Evolutionary conservation across 192 early-diverging fungal species (phyloP).

Genomic region (Borealophlyctis nickersoniae): DNA sequence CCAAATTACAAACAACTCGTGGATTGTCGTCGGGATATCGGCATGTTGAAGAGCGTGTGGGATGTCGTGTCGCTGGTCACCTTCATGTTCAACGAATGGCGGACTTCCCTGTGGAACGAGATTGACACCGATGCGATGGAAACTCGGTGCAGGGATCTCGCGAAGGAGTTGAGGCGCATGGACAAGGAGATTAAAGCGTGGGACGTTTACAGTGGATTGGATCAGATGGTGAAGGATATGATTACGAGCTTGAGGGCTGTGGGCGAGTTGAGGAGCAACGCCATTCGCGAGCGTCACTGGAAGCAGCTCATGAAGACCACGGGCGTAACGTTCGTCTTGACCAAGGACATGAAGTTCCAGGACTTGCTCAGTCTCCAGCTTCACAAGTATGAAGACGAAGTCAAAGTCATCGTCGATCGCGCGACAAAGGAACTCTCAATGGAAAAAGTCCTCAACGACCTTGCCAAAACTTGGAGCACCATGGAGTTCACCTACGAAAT

Average conservation of each 20-base stretch:
- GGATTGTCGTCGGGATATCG: constrained; percentile 60
- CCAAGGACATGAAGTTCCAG: constrained; percentile 66
- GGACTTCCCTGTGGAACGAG: constrained; percentile 57
- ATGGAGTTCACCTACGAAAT: constrained; percentile 68
- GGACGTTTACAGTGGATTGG: constrained; percentile 61
- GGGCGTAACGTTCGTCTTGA: constrained; percentile 63
- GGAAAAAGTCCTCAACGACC: constrained; percentile 67
- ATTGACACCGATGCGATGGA: constrained; percentile 67
- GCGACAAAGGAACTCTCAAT: constrained; percentile 64
- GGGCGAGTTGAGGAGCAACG: constrained; percentile 59
- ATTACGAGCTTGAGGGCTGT: constrained; percentile 61
- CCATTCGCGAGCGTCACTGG: constrained; percentile 67
- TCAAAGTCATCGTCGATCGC: constrained; percentile 63
- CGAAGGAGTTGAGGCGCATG: constrained; percentile 60
- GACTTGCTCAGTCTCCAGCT: constrained; percentile 60
- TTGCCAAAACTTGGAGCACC: constrained; percentile 56
- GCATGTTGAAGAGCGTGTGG: constrained; percentile 63
- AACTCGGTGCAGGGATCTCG: constrained; percentile 53
- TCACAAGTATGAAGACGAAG: constrained; percentile 66
- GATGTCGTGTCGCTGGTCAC: constrained; percentile 63
- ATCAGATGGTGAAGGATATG: constrained; percentile 69
- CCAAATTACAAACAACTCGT: constrained; percentile 58
- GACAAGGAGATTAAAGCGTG: constrained; percentile 69
- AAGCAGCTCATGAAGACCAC: constrained; percentile 70
- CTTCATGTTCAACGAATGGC: constrained; percentile 63